Evolutionary conservation across 2,329 filamentous ascomycete genomes (phyloP).

Genomic region (Paracamarosporium sp.): DNA sequence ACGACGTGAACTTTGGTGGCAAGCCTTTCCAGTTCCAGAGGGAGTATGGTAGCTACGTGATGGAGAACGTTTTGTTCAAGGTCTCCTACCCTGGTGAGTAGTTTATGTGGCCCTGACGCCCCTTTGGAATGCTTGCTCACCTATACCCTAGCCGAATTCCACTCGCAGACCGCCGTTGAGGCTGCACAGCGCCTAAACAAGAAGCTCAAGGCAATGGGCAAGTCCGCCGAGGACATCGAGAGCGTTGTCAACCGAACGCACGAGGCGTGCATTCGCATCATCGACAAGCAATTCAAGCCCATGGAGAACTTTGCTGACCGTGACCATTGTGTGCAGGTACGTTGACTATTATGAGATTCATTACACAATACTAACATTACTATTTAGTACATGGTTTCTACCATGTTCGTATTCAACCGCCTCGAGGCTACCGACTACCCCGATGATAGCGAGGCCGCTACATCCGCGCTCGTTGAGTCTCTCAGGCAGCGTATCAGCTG

Average conservation of each 20-base stretch:
- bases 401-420: conserved; percentile 94
- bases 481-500: conserved; percentile 94
- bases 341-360: too few relatives aligned
- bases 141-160: conserved; percentile 76
- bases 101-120: neutral
- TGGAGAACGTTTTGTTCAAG: conserved; percentile 99
- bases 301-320: conserved; percentile 99
- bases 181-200: conserved; percentile 87
- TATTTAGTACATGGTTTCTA: conserved; percentile 98
- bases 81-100: conserved; percentile 90
- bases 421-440: conserved; percentile 93
- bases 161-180: conserved; percentile 98
- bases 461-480: conserved; percentile 85
- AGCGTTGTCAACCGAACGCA: conserved; percentile 92
- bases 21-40: conserved; percentile 93
- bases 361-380: too few relatives aligned
- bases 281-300: conserved; percentile 99
- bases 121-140: conserved; percentile 24
- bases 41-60: conserved; percentile 96
- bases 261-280: conserved; percentile 98
- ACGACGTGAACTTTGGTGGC: conserved; percentile 96
- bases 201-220: conserved; percentile 82
- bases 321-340: conserved; percentile 99
- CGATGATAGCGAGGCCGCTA: conserved; percentile 90
- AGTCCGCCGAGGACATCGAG: conserved; percentile 90